Evolutionary conservation across 768 basidiomycete species (phyloP).

Genomic region (Lentinula boryana): DNA sequence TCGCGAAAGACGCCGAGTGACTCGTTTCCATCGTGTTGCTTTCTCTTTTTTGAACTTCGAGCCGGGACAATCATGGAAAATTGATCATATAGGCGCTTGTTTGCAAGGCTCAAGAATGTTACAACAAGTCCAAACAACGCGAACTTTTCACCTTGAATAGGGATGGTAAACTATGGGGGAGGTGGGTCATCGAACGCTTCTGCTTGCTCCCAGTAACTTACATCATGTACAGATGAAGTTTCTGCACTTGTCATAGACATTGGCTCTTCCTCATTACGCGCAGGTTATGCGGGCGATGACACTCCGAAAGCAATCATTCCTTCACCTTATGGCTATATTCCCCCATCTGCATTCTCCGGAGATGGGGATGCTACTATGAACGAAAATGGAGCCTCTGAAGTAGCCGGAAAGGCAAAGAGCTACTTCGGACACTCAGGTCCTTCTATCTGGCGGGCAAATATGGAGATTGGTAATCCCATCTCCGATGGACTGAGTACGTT

Average conservation of each 20-base stretch:
- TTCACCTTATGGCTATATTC: constrained; percentile 76
- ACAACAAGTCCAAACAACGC: background rate
- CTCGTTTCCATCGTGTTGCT: constrained; percentile 39
- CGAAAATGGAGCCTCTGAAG: constrained; percentile 34
- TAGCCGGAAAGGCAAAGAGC: constrained; percentile 49
- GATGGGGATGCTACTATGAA: constrained; percentile 53
- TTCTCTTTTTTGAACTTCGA: constrained; percentile 47
- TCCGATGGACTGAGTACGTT: constrained; percentile 76
- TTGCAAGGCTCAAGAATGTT: background rate
- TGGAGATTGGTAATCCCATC: constrained; percentile 84
- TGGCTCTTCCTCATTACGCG: constrained; percentile 83
- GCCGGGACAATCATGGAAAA: constrained; percentile 2
- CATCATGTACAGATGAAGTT: constrained; percentile 71
- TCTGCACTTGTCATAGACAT: constrained; percentile 94
- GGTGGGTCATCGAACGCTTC: constrained; percentile 32
- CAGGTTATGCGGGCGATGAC: constrained; percentile 97
- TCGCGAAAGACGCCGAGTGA: constrained; percentile 25
- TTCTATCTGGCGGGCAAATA: constrained; percentile 83
- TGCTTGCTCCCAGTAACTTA: background rate
- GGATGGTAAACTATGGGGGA: constrained; percentile 85
- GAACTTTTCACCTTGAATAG: background rate
- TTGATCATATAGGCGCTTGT: background rate
- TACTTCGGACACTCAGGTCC: constrained; percentile 87
- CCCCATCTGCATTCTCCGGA: constrained; percentile 12
- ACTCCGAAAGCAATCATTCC: constrained; percentile 90